Evolutionary conservation across 306 rosid genomes (phyloP).

Genomic region (Pueraria montana): DNA sequence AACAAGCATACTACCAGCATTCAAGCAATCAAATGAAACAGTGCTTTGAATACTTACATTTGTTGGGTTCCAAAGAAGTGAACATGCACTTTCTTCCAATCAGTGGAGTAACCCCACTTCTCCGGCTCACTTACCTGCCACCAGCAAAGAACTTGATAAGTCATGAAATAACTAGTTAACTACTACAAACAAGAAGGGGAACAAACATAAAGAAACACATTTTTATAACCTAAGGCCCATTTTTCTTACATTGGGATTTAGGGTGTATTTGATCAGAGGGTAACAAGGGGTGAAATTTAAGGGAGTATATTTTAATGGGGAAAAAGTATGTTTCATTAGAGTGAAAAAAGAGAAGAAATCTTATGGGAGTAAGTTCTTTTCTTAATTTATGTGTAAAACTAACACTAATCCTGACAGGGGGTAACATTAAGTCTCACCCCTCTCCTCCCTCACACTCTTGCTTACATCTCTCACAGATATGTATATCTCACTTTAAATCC

Average conservation of each 20-base stretch:
- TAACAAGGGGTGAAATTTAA: not conserved
- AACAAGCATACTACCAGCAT: constrained; percentile 15
- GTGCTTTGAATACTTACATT: constrained; percentile 69
- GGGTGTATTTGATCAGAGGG: not conserved
- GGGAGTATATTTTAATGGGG: not conserved
- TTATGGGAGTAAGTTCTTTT: not conserved
- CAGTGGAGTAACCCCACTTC: constrained; percentile 91
- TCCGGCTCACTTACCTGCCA: constrained; percentile 95
- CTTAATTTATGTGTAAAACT: constrained; percentile 2
- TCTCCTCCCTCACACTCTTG: not conserved
- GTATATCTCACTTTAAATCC: constrained; percentile 1
- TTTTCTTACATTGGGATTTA: not conserved
- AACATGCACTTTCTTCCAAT: constrained; percentile 96
- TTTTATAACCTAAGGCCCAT: not conserved
- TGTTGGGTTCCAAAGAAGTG: constrained; percentile 95
- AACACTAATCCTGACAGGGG: not conserved
- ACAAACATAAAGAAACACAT: not conserved
- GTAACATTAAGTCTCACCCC: not conserved
- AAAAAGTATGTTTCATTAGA: not conserved
- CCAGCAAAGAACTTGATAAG: constrained; percentile 51
- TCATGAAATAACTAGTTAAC: not conserved
- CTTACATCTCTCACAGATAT: not conserved
- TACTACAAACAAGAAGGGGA: not conserved
- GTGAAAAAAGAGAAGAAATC: not conserved
- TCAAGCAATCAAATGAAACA: not conserved